These are phyloP conservation scores for Thielaviopsis cerberus DNA, from an alignment of 2,329 filamentous ascomycete genomes.

Conservation along the genomic window DNA sequence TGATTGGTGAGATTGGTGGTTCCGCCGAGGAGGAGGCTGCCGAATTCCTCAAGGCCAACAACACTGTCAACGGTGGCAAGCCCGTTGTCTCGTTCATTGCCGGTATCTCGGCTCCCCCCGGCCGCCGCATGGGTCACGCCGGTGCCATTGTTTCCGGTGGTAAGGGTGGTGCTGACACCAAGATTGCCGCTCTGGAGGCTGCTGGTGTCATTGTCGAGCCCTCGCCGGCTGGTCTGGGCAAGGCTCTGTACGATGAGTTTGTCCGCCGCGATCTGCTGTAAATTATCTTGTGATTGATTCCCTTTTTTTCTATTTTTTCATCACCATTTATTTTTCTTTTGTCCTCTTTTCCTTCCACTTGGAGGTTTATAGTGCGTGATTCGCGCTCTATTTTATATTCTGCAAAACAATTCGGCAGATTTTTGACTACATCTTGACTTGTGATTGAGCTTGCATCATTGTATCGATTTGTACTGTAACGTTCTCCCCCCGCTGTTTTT, in stretches of 20 bases:
- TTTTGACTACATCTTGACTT: too few relatives aligned
- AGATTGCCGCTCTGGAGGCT: slow-evolving; percentile 84
- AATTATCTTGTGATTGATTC: slow-evolving; percentile 15
- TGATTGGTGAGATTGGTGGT: slow-evolving; percentile 98
- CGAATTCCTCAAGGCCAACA: slow-evolving; percentile 83
- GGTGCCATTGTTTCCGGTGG: slow-evolving; percentile 95
- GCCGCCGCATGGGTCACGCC: slow-evolving; percentile 94
- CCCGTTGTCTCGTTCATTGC: slow-evolving; percentile 96
- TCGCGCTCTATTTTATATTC: too few relatives aligned
- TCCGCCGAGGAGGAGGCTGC: slow-evolving; percentile 95
- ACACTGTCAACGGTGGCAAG: slow-evolving; percentile 69
- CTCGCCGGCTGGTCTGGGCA: slow-evolving; percentile 78
- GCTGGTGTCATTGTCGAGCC: slow-evolving; percentile 94
- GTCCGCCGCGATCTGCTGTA: slow-evolving; percentile 91
- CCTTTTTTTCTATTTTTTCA: background rate
- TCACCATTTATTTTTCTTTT: background rate
- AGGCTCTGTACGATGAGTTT: slow-evolving; percentile 87
- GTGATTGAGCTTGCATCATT: too few relatives aligned
- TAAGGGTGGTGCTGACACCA: slow-evolving; percentile 94
- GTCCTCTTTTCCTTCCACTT: background rate
- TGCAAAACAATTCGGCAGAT: too few relatives aligned
- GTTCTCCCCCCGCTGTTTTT: too few relatives aligned
- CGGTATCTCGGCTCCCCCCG: slow-evolving; percentile 90
- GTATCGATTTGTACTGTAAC: too few relatives aligned
- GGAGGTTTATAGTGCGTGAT: too few relatives aligned